Evolutionary conservation across 768 basidiomycete genomes (phyloP).

Genomic region (Serendipita sp.): DNA sequence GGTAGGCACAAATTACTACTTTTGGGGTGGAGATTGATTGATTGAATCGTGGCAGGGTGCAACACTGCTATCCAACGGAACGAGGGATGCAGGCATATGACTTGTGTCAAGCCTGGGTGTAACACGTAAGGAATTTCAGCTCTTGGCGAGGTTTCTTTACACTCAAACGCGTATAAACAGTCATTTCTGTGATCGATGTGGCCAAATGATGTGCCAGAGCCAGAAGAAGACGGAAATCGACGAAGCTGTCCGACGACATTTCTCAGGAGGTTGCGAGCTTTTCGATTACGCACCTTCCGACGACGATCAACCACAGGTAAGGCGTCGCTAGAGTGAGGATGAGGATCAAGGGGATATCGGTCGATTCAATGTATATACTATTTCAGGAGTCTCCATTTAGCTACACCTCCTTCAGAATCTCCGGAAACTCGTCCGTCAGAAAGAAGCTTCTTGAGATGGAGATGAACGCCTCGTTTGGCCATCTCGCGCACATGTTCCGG

Average conservation of each 20-base stretch:
- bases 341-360: no score
- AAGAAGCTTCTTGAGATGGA: constrained; percentile 62
- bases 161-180: not conserved
- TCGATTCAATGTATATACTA: not conserved
- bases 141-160: no score
- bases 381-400: constrained; percentile 12
- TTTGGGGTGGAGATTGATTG: not conserved
- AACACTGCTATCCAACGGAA: not conserved
- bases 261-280: not conserved
- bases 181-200: not conserved
- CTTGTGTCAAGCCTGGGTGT: not conserved
- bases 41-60: not conserved
- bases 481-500: constrained; percentile 55
- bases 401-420: constrained; percentile 35
- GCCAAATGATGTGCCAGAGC: not conserved
- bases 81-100: not conserved
- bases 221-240: not conserved
- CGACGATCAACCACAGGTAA: not conserved
- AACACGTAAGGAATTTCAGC: not conserved
- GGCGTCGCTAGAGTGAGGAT: no score
- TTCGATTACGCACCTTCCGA: not conserved
- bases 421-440: constrained; percentile 40
- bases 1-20: not conserved
- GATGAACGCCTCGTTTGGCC: constrained; percentile 48
- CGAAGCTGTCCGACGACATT: not conserved